Evolutionary conservation across 202 grass and related monocot species (phyloP).

Genomic region (Cymbopogon flexuosus): DNA sequence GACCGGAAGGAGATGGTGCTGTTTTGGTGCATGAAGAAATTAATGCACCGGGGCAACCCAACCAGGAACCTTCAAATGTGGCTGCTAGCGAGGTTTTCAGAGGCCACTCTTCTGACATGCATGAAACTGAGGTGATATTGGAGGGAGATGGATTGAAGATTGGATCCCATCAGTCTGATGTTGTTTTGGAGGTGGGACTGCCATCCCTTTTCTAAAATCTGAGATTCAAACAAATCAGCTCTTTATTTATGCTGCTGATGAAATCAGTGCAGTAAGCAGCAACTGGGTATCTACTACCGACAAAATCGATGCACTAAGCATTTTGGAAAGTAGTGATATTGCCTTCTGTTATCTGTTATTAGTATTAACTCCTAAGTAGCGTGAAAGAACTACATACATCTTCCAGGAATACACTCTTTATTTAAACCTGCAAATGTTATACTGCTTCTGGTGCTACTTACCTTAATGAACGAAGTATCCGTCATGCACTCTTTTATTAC

Average conservation of each 20-base stretch:
- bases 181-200: constrained; percentile 37
- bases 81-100: constrained; percentile 3
- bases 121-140: not conserved
- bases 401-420: not conserved
- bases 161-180: not conserved
- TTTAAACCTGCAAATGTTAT: constrained; percentile 16
- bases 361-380: not conserved
- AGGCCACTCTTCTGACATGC: constrained; percentile 21
- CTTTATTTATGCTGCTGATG: constrained; percentile 5
- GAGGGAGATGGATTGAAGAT: not conserved
- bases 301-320: not conserved
- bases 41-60: constrained; percentile 20
- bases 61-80: constrained; percentile 1
- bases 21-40: constrained; percentile 16
- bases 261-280: not conserved
- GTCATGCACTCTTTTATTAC: not conserved
- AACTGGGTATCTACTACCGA: not conserved
- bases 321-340: constrained; percentile 5
- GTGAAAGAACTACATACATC: not conserved
- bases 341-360: constrained; percentile 16
- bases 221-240: not conserved
- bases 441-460: not conserved
- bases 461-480: not conserved
- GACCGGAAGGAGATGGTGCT: not conserved
- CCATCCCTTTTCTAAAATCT: not conserved